Conservation (phyloP, 2,329 filamentous ascomycete genomes). For the Aureobasidium sp. region DNA sequence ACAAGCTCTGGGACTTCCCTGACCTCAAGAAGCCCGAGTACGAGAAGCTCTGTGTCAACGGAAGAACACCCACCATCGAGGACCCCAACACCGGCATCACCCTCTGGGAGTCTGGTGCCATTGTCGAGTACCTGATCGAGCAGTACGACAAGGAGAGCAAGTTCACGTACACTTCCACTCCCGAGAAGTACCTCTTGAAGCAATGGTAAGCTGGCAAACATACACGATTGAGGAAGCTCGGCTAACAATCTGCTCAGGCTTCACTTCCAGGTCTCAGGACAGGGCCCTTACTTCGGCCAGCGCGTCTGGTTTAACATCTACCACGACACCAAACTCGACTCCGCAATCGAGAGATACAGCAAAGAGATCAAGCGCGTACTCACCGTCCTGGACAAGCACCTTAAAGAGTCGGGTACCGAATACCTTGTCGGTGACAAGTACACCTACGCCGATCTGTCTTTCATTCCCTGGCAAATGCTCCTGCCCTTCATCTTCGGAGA, state of each 20-base stretch:
- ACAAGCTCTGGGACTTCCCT: constrained; percentile 28
- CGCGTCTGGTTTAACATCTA: constrained; percentile 30
- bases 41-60: constrained; percentile 35
- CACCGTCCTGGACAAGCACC: constrained; percentile 36
- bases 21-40: constrained; percentile 35
- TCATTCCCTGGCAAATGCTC: constrained; percentile 27
- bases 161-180: constrained; percentile 32
- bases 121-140: constrained; percentile 28
- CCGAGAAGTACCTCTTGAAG: constrained; percentile 30
- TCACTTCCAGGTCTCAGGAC: constrained; percentile 36
- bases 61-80: constrained; percentile 36
- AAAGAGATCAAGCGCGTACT: constrained; percentile 41
- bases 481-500: constrained; percentile 16
- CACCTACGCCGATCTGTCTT: constrained; percentile 35
- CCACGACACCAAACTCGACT: constrained; percentile 36
- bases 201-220: constrained; percentile 27
- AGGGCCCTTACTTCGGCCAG: constrained; percentile 42
- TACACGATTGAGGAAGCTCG: background rate
- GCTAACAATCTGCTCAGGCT: constrained; percentile 2
- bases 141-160: constrained; percentile 38
- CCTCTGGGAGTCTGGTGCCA: constrained; percentile 30
- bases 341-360: constrained; percentile 39
- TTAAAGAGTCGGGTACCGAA: constrained; percentile 25
- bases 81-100: constrained; percentile 39
- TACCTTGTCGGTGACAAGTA: constrained; percentile 38